Base-by-base conservation (phyloP, 1,284 basidiomycete genomes). In the Coniophora puteana region DNA sequence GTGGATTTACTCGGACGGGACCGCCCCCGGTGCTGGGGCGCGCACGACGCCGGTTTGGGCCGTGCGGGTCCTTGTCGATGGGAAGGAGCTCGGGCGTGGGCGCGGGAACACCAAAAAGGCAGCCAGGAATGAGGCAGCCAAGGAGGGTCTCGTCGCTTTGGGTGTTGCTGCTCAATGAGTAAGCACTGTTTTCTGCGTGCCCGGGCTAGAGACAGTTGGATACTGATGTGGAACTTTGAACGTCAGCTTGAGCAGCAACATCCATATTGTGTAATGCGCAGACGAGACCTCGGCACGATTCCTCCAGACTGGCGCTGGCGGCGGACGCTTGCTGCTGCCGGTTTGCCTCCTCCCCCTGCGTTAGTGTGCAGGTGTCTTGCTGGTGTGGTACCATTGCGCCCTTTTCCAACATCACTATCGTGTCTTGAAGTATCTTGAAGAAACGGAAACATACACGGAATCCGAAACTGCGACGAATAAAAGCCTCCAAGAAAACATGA, bases 41-140 rank as follows among this genome's bases (percentile, higher is more conserved):
- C 74, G 69, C 55, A 73, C 76, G 14, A 88, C 84, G 16, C 83
- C 86, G 5, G 72, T 85, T 46, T 89, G 85, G 86, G 67, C 62
- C 42, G 84, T 77, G 35, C 73, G 65, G 43, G 80, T 80, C 34
- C 62, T 78, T 39, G 73, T 88, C 38, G 71, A 80, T 38, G 75
- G 74, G 1, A 64, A 75, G 44, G 63, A 69, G 36, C 69, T 73
- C 59, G 84, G 84, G 3, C 55, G 55, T 12, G 86, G 85, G 1
- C 69, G 63, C 40, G 85, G 83, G 7, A 76, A 70, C 49, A 86
- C 83, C 34, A 89, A 89, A 72, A 86, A 83, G 57, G 72, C 74
- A 3, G 86, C 85, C 1, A 72, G 80, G 55, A 87, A 87, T 52
- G 85, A 79, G 48, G 80, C 80, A 3, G 80, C 80, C 21, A 81